These are phyloP conservation scores for Xylaria acuta DNA, from an alignment of 495 filamentous ascomycete genomes.

Conservation along the genomic window DNA sequence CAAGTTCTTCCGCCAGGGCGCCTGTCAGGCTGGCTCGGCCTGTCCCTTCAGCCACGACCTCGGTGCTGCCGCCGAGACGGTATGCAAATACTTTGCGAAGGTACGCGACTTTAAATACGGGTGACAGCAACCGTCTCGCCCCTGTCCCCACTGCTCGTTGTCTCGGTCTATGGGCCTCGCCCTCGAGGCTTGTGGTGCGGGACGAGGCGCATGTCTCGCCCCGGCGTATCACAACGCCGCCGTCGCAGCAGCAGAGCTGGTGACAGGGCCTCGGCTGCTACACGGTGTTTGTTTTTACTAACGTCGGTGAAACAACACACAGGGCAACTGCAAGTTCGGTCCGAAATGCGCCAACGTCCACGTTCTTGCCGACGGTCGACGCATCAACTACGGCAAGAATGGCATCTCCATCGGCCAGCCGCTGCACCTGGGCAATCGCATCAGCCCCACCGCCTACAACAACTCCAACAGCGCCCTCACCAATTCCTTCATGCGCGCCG, in stretches of 20 bases:
- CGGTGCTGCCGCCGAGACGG: constrained; percentile 76
- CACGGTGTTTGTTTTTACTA: constrained; percentile 36
- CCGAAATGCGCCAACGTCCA: constrained; percentile 96
- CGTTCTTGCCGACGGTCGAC: constrained; percentile 89
- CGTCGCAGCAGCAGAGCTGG: neutral
- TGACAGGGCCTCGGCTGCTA: neutral
- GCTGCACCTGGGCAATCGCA: constrained; percentile 71
- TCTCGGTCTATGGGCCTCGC: neutral
- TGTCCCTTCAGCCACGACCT: constrained; percentile 96
- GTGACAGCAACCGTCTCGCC: neutral
- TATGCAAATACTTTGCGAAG: constrained; percentile 99
- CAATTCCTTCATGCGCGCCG: constrained; percentile 82
- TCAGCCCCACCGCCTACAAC: constrained; percentile 66
- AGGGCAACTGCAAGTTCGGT: constrained; percentile 99
- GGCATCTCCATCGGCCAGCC: constrained; percentile 58
- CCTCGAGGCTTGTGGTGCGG: neutral
- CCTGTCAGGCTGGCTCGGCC: constrained; percentile 93
- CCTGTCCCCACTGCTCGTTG: neutral
- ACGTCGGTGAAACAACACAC: constrained; percentile 40
- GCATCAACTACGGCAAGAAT: constrained; percentile 75
- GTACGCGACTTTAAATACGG: constrained; percentile 54
- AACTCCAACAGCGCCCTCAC: constrained; percentile 75
- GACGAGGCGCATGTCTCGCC: constrained; percentile 2
- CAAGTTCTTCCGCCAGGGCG: constrained; percentile 97
- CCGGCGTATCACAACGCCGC: constrained; percentile 6